Evolutionary conservation across 164 flowering plant genomes (phyloP).

Genomic region (Santalum album): DNA sequence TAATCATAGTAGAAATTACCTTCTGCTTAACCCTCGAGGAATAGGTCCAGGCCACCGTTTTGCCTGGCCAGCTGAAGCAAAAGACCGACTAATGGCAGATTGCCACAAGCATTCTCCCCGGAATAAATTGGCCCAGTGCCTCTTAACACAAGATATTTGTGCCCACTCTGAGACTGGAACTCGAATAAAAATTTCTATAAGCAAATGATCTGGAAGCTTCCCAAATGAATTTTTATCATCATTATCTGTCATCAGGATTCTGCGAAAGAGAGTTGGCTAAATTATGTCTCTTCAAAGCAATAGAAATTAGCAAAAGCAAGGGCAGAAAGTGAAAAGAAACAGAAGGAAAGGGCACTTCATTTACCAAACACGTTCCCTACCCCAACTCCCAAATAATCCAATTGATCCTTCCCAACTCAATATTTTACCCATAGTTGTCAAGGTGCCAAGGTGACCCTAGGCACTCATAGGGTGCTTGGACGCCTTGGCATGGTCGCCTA

Average conservation of each 20-base stretch:
- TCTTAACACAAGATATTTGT: conserved; percentile 52
- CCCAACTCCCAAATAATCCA: no score
- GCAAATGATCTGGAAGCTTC: conserved; percentile 73
- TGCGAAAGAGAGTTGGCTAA: no score
- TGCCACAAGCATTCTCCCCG: conserved; percentile 68
- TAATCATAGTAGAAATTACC: conserved; percentile 24
- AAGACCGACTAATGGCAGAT: conserved; percentile 50
- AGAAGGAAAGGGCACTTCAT: no score
- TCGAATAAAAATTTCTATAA: conserved; percentile 62
- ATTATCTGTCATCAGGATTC: conserved; percentile 23
- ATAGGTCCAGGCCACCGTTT: conserved; percentile 86
- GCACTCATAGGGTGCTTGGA: no score
- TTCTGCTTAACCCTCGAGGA: conserved; percentile 58
- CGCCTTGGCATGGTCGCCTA: no score
- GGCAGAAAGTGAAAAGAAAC: no score
- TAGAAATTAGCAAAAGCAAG: no score
- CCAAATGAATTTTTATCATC: conserved; percentile 31
- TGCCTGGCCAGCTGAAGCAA: conserved; percentile 41
- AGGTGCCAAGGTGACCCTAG: no score
- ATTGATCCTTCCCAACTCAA: no score
- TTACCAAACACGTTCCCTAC: no score
- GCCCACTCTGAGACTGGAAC: conserved; percentile 58
- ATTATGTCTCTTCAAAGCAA: no score
- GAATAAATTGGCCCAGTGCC: conserved; percentile 65
- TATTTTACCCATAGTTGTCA: no score